Percentiles rank a stretch among this genome's conserved stretches.
phyloP scores from a whole-genome alignment of 83 land plant genomes.

The Diphasiastrum complanatum region DNA sequence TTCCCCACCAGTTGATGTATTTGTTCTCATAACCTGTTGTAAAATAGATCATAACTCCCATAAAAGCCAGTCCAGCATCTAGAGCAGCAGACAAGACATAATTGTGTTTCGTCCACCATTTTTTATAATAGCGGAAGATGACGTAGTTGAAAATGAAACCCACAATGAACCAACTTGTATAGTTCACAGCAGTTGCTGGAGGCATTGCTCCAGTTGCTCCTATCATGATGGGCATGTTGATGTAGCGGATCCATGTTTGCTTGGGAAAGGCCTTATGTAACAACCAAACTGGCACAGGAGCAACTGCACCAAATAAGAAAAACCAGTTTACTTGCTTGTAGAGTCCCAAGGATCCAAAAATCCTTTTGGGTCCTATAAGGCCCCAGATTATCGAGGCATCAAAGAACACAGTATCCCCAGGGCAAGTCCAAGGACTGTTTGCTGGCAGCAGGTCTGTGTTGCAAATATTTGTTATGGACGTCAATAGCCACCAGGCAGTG shows the following conservation, averaged over 20 bases:
- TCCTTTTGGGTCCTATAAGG: constrained; percentile 14
- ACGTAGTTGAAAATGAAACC: constrained; percentile 39
- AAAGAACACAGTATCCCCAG: constrained; percentile 12
- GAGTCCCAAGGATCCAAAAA: constrained; percentile 9
- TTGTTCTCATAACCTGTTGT: constrained; percentile 13
- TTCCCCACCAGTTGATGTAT: constrained; percentile 42
- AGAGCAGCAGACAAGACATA: constrained; percentile 49
- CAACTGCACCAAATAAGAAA: constrained; percentile 22
- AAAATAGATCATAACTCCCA: constrained; percentile 31
- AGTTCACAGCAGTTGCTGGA: constrained; percentile 43
- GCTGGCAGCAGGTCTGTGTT: constrained; percentile 11
- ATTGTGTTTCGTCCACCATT: constrained; percentile 50
- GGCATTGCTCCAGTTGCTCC: constrained; percentile 68
- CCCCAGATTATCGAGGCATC: constrained; percentile 23
- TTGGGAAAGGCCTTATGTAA: constrained; percentile 41
- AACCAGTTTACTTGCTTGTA: constrained; percentile 12
- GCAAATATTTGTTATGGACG: constrained; percentile 21
- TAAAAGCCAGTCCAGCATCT: constrained; percentile 54
- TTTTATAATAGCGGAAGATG: constrained; percentile 27
- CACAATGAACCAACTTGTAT: constrained; percentile 26
- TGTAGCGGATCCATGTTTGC: constrained; percentile 54
- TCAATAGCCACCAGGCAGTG: constrained; percentile 34
- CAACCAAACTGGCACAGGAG: constrained; percentile 54
- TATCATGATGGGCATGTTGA: constrained; percentile 76
- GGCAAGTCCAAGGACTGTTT: constrained; percentile 17